phyloP scores from a whole-genome alignment of 345 rosid genomes.

The Moringa oleifera region DNA sequence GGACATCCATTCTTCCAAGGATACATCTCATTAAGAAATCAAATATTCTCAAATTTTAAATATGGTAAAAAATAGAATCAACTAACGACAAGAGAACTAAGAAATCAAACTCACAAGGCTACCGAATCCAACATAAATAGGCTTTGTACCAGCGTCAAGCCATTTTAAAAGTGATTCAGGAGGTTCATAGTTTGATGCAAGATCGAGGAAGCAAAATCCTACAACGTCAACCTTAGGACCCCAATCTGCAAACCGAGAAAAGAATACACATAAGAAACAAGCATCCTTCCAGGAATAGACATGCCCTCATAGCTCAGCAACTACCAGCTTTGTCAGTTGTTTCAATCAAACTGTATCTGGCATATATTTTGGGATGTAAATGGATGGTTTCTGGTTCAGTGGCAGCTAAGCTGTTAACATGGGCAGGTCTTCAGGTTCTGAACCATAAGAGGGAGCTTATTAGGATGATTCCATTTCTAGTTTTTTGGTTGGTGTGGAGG shows the following conservation, averaged over 20 bases:
- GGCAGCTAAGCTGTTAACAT: no score
- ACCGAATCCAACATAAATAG: slow-evolving; percentile 95
- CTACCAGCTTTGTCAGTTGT: neutral
- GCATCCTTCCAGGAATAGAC: slow-evolving; percentile 11
- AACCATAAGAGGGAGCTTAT: no score
- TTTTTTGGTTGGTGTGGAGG: no score
- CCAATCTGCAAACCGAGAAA: slow-evolving; percentile 63
- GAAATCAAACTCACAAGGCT: slow-evolving; percentile 79
- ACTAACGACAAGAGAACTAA: slow-evolving; percentile 3
- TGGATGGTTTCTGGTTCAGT: no score
- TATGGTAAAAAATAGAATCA: no score
- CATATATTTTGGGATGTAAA: no score
- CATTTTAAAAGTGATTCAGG: slow-evolving; percentile 78
- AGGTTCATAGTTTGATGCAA: slow-evolving; percentile 94
- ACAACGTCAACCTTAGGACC: slow-evolving; percentile 94
- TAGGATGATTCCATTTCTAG: no score
- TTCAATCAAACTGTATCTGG: neutral
- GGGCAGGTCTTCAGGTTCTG: no score
- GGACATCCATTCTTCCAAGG: no score
- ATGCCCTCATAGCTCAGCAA: neutral
- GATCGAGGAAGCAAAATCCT: slow-evolving; percentile 99
- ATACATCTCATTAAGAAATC: no score
- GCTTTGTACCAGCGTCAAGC: slow-evolving; percentile 89
- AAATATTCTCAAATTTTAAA: no score
- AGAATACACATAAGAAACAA: neutral